Evolutionary conservation across 192 early-diverging fungal genomes (phyloP), one percentile per base, ranked within the genome.

Genomic region (Funneliformis geosporum): DNA sequence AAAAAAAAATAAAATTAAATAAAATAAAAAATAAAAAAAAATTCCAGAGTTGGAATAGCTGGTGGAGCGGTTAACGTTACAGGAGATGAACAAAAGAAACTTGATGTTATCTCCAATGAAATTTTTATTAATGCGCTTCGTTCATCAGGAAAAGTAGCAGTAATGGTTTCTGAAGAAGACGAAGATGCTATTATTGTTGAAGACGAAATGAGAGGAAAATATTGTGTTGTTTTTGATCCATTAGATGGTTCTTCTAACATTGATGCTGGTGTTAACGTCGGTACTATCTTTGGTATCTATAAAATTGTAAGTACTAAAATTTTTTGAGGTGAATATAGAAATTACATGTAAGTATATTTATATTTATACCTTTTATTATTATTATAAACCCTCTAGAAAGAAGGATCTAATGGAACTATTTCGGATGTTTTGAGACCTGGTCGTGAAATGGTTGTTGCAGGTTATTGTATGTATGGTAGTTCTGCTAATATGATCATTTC

Each of bases 271-370:
- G 96, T 98, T 44, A 96, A 96, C 23, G 94, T 99, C 44, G 97
- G 97, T 84, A 99, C 97, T 27, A 99, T 99, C 83, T 99, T 99
- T 89, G 97, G 97, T 65, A 96, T 99, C 82, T 99, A 96, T 90
- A 89, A 90, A 81, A 89, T 97, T 76, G 92, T 94, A 88, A 86
- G 91, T 88, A 4, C n/a, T 47, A 14, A 7, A 39, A 47, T 16
- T 25, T 79, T 61, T 55, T n/a, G 18, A 40, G 23, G 25, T 44
- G 4, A 33, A 33, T 33, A 33, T 33, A 40, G 11, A 39, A 5
- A 40, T 5, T 70, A 21, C 42, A n/a, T 40, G 33, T n/a, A 2
- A 5, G 28, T 33, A 8, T 73, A 59, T 21, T 5, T 3, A 73
- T 46, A 46, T 18, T 9, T 23, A 6, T 75, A 12, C 27, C 43